These are phyloP conservation scores for Rubia peregrina DNA, from an alignment of 305 asterid genomes.

Conservation along the genomic window DNA sequence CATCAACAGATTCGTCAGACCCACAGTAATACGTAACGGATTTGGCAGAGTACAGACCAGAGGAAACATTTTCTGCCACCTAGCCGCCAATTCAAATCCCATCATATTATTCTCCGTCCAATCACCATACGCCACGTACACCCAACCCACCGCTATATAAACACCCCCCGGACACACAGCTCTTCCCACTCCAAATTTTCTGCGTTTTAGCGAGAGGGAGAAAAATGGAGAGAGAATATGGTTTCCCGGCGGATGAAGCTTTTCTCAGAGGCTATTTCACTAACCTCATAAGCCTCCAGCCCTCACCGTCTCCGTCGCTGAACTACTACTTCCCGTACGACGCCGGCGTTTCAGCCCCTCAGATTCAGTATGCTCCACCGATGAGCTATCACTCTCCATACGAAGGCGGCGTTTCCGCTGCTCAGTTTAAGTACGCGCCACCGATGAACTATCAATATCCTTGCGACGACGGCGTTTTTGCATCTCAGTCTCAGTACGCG, in stretches of 20 bases:
- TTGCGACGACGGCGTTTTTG: neutral
- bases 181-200: neutral
- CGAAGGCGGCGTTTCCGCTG: neutral
- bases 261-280: constrained; percentile 12
- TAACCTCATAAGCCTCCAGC: constrained; percentile 12
- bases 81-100: constrained; percentile 19
- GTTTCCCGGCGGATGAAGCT: constrained; percentile 10
- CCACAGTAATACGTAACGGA: constrained; percentile 3
- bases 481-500: neutral
- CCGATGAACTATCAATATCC: neutral
- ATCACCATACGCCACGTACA: neutral
- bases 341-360: neutral
- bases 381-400: neutral
- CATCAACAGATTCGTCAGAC: constrained; percentile 27
- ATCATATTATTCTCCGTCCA: neutral
- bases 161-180: neutral
- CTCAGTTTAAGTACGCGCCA: neutral
- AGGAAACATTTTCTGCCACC: constrained; percentile 4
- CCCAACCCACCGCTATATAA: neutral
- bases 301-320: constrained; percentile 1
- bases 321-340: constrained; percentile 7
- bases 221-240: constrained; percentile 22
- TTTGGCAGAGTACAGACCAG: neutral
- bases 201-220: neutral
- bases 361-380: neutral